These are phyloP conservation scores for Candida anglica DNA, from an alignment of 805 yeast genomes.

Conservation along the genomic window DNA sequence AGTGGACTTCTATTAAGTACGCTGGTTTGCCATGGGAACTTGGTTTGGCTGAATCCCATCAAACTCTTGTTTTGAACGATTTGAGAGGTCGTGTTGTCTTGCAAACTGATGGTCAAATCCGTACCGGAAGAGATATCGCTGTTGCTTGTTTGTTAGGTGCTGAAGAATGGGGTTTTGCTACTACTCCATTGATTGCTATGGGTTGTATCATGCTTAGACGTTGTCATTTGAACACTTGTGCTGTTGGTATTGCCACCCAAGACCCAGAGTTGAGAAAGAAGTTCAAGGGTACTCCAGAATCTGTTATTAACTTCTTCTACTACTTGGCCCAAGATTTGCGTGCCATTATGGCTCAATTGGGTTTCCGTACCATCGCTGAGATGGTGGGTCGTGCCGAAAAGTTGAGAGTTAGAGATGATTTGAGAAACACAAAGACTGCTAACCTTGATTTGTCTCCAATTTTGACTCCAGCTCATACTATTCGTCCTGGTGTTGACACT, in stretches of 20 bases:
- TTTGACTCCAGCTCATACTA: conserved; percentile 92
- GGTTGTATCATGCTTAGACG: conserved; percentile 97
- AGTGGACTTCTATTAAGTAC: conserved; percentile 94
- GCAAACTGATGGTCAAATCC: conserved; percentile 97
- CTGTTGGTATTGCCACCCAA: conserved; percentile 98
- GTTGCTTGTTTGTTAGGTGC: conserved; percentile 96
- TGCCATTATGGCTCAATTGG: conserved; percentile 88
- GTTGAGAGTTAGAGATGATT: conserved; percentile 77
- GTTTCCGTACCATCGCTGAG: conserved; percentile 93
- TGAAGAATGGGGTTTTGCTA: conserved; percentile 97
- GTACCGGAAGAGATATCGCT: conserved; percentile 96
- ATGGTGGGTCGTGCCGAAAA: conserved; percentile 98
- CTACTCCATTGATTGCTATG: conserved; percentile 94
- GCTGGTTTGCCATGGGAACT: conserved; percentile 99
- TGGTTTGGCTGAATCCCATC: conserved; percentile 97
- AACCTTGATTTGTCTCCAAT: conserved; percentile 90
- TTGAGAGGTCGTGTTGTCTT: conserved; percentile 92
- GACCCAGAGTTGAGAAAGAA: conserved; percentile 91
- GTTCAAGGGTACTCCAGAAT: conserved; percentile 96
- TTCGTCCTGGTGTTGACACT: conserved; percentile 96
- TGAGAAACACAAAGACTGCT: conserved; percentile 84
- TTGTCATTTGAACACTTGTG: conserved; percentile 92
- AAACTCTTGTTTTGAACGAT: conserved; percentile 92
- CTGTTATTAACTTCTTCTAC: conserved; percentile 95
- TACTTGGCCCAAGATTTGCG: conserved; percentile 91